These are phyloP conservation scores for Fraxinus pennsylvanica DNA, from an alignment of 257 asterid genomes.

Conservation along the genomic window DNA sequence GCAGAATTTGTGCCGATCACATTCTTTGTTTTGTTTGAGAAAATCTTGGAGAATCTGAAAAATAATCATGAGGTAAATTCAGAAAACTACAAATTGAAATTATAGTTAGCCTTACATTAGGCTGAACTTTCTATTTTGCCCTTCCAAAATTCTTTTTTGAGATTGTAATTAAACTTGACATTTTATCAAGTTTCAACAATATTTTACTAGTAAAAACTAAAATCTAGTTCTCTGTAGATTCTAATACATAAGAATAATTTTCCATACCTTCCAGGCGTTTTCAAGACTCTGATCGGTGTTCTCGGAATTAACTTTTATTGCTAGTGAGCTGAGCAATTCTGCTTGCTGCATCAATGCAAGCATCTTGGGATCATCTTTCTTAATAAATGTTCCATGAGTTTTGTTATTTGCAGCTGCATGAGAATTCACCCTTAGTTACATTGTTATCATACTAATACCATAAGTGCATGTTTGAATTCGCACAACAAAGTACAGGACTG, in stretches of 20 bases:
- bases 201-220: neutral
- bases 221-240: neutral
- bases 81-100: conserved; percentile 7
- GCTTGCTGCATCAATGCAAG: conserved; percentile 94
- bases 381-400: conserved; percentile 67
- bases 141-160: neutral
- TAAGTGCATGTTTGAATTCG: neutral
- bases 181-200: neutral
- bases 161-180: conserved; percentile 2
- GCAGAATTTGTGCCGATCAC: conserved; percentile 42
- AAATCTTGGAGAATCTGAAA: conserved; percentile 76
- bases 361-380: conserved; percentile 90
- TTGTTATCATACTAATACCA: neutral
- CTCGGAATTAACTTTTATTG: conserved; percentile 76
- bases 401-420: conserved; percentile 51
- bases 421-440: conserved; percentile 2
- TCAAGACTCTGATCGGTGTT: conserved; percentile 83
- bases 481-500: neutral
- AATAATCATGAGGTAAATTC: conserved; percentile 20
- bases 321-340: conserved; percentile 87
- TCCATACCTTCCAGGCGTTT: conserved; percentile 82
- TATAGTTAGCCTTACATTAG: conserved; percentile 4
- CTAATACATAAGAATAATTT: neutral
- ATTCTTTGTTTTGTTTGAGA: conserved; percentile 68
- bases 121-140: conserved; percentile 20